Base-by-base conservation (phyloP, 257 asterid genomes). In the Prunella vulgaris region DNA sequence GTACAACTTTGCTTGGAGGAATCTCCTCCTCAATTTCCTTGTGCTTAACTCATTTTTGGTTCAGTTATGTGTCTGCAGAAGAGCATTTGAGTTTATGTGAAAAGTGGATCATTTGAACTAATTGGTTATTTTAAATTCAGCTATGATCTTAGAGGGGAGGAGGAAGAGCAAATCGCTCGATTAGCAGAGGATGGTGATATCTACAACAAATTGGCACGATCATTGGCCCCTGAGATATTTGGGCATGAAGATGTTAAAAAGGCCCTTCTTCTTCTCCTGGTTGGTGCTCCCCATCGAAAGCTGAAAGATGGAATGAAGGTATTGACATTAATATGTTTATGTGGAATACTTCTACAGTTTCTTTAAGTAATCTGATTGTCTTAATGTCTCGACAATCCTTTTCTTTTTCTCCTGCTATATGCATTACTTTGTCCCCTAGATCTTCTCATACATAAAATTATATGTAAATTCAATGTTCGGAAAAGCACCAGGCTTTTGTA, bases 281-380 rank as follows among this genome's bases (percentile, higher is more conserved):
- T 93, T 44, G 98, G 98, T 68, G 98, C 95, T 81, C 96, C 98
- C 79, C 98, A 92, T 83, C 81, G 97, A 60, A 87, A 90, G 77
- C 78, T 93, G 66, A 93, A 90, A 84, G 97, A 93, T 71, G 98
- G 97, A 61, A 93, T 93, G 97, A 92, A 88, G 97, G 98, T 90
- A 85, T 54, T 25, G 57, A 44, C 74, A 76, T 30, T 27, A 46
- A 42, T 42, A 64, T 58, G 17, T 60, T 38, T 57, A 32, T 60
- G 15, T 63, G 52, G 21, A 70, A 53, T n/a, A 30, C 53, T 40
- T 51, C 14, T 42, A 14, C 51, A 40, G 60, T 60, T 69, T 13
- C 44, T 17, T 44, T 22, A 18, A 27, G 18, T 44, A 53, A 24
- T 58, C 35, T 62, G 51, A 30, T 18, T 44, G 30, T 37, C 28